Evolutionary conservation across 1,284 basidiomycete species (phyloP), one percentile per base, ranked within the genome.

Genomic region (Tilletia setariae): DNA sequence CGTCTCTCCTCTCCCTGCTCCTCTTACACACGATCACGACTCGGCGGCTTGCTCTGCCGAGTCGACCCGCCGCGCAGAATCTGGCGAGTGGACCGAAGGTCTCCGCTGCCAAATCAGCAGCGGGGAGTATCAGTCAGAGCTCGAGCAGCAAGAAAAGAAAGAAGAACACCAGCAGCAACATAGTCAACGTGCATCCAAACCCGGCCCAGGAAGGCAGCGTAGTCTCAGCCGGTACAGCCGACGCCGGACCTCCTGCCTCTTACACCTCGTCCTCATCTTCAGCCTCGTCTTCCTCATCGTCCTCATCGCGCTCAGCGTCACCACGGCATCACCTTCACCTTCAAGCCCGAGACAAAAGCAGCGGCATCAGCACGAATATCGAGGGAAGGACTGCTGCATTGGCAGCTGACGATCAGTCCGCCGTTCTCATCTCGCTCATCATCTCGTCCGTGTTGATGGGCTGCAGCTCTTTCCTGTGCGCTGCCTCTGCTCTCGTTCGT

Each of bases 391-490:
- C 23, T 25, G 51, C 23, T 23, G 21, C 4, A 9, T 8, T 25
- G 16, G 15, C 19, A 11, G 9, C 56, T 21, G 56, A 61, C 56
- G 56, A 61, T 9, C 32, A 61, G 19, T 35, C 53, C 16, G 25
- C 28, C 56, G 25, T 35, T 9, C 4, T 61, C 28, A 32, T 30
- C 28, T 30, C 56, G 13, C 56, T 61, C 30, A 25, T 35, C 28
- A 7, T 35, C 19, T 61, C 56, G 1, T 35, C 56, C 28, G 30
- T 61, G 25, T 30, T 61, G 15, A 32, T 61, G 28, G 56, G 56
- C 56, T 61, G 56, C 56, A 61, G 56, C 56, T 61, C 28, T 7
- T 16, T 61, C 56, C 56, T 61, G 11, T 30, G 15, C 56, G 56
- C 56, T 30, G 56, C 19, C 28, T 61, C 56, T 9, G 25, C 28